Evolutionary conservation across 495 filamentous ascomycete genomes (phyloP), one percentile per base, ranked within the genome.

Genomic region (Hamigera avellanea): DNA sequence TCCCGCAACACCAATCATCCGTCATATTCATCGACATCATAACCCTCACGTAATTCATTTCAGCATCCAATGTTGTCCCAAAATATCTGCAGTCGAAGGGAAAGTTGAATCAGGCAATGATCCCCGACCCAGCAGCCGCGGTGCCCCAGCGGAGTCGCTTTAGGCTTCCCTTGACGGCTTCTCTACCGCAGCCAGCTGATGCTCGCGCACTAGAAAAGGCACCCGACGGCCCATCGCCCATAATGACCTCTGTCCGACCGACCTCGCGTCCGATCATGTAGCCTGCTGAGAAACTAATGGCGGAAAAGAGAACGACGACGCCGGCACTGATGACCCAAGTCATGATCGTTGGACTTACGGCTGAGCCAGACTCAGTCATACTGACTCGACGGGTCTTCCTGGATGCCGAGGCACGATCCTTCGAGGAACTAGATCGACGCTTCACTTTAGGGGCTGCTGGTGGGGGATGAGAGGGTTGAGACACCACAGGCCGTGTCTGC

Each of bases 321-420:
- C 91, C 89, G 0, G 91, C 91, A 27, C 79, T 83, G 26, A 95
- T 73, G 2, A 93, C 81, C 83, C 93, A 93, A 0, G 88, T 93
- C 53, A 95, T 68, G 6, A 94, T 57, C 0, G 86, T 88, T 0
- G 86, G 86, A 37, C 52, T 62, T 33, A 45, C 46, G 3, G 52
- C 41, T 0, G 49, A 29, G 1, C 42, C 34, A 2, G 55, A 47
- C 12, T 61, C 56, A 6, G 47, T 35, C 29, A 55, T 41, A 21
- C 43, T 64, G 12, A 50, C 44, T 10, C 57, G 57, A 23, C 61
- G 61, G 52, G 72, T 73, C 62, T 80, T 82, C 53, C 73, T 81
- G 8, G 60, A 42, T 6, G 46, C 64, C 6, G 62, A 45, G 15
- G 63, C 54, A 6, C 66, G 56, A 43, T 74, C 67, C 52, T 76